Percentiles rank a stretch among this genome's conserved stretches.
Evolutionary conservation across 805 yeast species (phyloP).

Genomic region (Candida takata): DNA sequence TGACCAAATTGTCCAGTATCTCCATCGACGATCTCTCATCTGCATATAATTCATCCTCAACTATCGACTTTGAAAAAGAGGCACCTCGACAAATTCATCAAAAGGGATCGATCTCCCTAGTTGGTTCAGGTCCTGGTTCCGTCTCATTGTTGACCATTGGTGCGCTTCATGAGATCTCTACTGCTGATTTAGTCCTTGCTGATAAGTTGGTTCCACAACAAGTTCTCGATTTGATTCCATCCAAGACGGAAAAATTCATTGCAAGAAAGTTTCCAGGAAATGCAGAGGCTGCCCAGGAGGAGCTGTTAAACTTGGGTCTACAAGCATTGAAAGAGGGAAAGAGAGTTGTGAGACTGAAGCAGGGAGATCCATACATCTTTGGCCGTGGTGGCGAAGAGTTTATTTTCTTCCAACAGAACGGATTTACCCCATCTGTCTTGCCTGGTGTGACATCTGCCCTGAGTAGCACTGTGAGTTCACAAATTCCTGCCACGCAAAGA

Average conservation of each 20-base stretch:
- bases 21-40: conserved; percentile 50
- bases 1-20: conserved; percentile 52
- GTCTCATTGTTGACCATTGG: conserved; percentile 76
- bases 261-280: conserved; percentile 96
- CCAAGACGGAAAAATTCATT: conserved; percentile 65
- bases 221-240: conserved; percentile 77
- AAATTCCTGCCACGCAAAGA: conserved; percentile 87
- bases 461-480: conserved; percentile 76
- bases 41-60: conserved; percentile 24
- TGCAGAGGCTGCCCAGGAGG: conserved; percentile 89
- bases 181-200: conserved; percentile 80
- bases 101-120: conserved; percentile 64
- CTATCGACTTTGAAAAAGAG: background rate
- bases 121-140: conserved; percentile 94
- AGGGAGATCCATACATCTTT: conserved; percentile 94
- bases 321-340: conserved; percentile 56
- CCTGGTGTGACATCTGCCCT: conserved; percentile 90
- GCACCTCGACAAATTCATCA: background rate
- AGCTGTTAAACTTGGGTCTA: conserved; percentile 67
- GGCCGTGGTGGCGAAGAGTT: conserved; percentile 96
- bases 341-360: conserved; percentile 83
- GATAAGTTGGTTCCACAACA: conserved; percentile 90
- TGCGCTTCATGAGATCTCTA: conserved; percentile 70
- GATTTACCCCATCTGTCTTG: conserved; percentile 64
- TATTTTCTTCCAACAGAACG: conserved; percentile 57